These are phyloP conservation scores for Myxozyma sirexii DNA, from an alignment of 805 yeast genomes.

Conservation along the genomic window DNA sequence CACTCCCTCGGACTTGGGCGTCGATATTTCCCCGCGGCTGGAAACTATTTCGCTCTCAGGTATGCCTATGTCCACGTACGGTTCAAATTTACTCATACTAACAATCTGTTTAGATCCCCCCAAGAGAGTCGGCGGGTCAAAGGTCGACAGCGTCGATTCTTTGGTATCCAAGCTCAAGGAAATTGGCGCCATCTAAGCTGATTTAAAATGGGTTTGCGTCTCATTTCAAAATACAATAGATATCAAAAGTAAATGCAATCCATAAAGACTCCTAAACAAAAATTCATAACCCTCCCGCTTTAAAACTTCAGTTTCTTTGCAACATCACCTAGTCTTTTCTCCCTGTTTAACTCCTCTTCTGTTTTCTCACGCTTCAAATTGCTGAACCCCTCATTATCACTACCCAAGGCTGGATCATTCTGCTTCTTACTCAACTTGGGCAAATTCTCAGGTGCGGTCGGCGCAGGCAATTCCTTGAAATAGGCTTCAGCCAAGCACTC, in stretches of 20 bases:
- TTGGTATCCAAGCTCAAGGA: conserved; percentile 77
- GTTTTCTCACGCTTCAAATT: conserved; percentile 4
- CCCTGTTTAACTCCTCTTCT: neutral
- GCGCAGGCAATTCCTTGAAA: conserved; percentile 45
- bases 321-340: conserved; percentile 10
- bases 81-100: neutral
- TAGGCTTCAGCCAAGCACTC: conserved; percentile 88
- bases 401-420: conserved; percentile 7
- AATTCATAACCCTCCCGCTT: neutral
- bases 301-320: conserved; percentile 12
- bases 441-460: conserved; percentile 26
- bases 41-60: conserved; percentile 66
- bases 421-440: conserved; percentile 20
- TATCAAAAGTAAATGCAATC: neutral
- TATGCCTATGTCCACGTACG: neutral
- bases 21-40: conserved; percentile 64
- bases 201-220: no score
- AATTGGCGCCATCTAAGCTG: conserved; percentile 62
- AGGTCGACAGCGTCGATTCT: conserved; percentile 80
- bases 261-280: neutral
- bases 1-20: conserved; percentile 68
- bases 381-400: conserved; percentile 10
- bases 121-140: conserved; percentile 76
- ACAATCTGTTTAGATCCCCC: conserved; percentile 64
- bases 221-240: no score